Evolutionary conservation across 192 early-diverging fungal genomes (phyloP), one percentile per base, ranked within the genome.

Genomic region (Backusella parvicylindrica): DNA sequence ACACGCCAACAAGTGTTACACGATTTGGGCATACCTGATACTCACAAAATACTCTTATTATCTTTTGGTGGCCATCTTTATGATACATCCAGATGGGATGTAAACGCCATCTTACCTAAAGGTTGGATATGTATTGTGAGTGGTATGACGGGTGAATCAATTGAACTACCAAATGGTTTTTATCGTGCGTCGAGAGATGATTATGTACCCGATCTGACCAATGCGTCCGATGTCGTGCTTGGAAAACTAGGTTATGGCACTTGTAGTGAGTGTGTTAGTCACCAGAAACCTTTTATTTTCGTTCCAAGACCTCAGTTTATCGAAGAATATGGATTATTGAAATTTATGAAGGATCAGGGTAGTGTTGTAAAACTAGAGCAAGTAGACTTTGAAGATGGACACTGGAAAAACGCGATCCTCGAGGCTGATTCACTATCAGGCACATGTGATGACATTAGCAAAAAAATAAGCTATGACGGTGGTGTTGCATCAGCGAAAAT

Each of bases 211-310:
- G 89, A 90, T 73, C 60, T 90, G 6, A 88, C 86, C 16, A 83
- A 86, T 67, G 87, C 87, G 11, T 84, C 83, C 0, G 88, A 89
- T 71, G 87, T 87, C 49, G 81, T 90, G 26, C 83, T 90, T 40
- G 89, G 89, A 0, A 90, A 90, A 79, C 68, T 90, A 65, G 89
- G 89, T 15, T 90, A 89, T 75, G 89, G 89, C 30, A 89, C 89
- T 0, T 90, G 89, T 50, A 85, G 84, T 23, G 89, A 90, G 77
- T 88, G 87, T 72, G 86, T 88, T 41, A 84, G 84, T n/a, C 87
- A 88, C 47, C 63, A 72, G 8, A 87, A 78, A 28, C 86, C 89
- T 4, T 81, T 90, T 43, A 81, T 90, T 7, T 90, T 86, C 64
- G 87, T 90, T 3, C 78, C 89, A 26, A 71, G 89, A 76, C 84